A percentile compares a stretch with the other conserved stretches of the same genome.
These are phyloP conservation scores for Metschnikowia noctiluminum DNA, from an alignment of 805 yeast species.

Conservation along the genomic window DNA sequence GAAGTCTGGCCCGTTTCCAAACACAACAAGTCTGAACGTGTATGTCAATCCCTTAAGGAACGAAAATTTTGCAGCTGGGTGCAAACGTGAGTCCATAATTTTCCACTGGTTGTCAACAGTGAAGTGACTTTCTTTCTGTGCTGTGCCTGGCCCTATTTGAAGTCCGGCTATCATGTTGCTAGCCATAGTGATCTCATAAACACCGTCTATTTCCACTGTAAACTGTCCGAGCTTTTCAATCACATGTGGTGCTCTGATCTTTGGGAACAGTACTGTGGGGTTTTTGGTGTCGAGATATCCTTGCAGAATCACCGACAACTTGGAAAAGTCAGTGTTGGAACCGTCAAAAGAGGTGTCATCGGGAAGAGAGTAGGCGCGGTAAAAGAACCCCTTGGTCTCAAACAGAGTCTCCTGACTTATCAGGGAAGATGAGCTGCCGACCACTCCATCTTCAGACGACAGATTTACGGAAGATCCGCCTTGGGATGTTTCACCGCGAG, in stretches of 20 bases:
- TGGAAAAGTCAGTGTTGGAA: neutral
- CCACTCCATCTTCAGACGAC: no score
- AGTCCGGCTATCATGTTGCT: neutral
- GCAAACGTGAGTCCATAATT: constrained; percentile 1
- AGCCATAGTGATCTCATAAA: neutral
- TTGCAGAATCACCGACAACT: neutral
- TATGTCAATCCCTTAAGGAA: neutral
- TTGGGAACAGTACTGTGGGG: neutral
- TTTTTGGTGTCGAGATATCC: neutral
- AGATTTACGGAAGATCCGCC: neutral
- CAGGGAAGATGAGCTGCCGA: neutral
- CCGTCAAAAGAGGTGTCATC: neutral
- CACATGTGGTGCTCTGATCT: neutral
- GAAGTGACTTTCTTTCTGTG: neutral
- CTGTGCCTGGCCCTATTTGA: neutral
- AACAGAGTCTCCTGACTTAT: neutral
- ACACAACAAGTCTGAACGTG: constrained; percentile 4
- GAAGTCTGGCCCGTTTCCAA: neutral
- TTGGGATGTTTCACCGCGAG: neutral
- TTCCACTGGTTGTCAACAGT: neutral
- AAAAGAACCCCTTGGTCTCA: neutral
- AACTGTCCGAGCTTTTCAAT: constrained; percentile 1
- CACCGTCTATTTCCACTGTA: neutral
- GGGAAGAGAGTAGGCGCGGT: neutral
- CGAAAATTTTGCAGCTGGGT: neutral